These are phyloP conservation scores for Monosporascus sp. DNA, from an alignment of 2,329 filamentous ascomycete species.

Conservation along the genomic window DNA sequence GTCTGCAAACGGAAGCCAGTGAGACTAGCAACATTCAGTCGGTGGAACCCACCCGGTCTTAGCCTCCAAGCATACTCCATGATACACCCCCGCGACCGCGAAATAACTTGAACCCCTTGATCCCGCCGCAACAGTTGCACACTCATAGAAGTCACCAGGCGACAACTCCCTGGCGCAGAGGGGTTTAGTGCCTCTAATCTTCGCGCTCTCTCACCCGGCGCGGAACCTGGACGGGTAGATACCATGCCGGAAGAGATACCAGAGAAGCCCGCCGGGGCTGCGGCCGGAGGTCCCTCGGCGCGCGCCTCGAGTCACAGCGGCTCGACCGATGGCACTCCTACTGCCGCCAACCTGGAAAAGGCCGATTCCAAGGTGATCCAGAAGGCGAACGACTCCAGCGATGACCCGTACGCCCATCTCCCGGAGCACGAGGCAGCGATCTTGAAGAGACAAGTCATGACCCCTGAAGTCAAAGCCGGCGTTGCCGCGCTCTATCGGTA, in stretches of 20 bases:
- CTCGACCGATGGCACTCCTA: constrained; percentile 23
- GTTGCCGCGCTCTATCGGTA: constrained; percentile 64
- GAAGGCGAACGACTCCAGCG: constrained; percentile 35
- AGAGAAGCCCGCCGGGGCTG: constrained; percentile 23
- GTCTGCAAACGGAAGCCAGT: too few species aligned
- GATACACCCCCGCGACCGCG: too few species aligned
- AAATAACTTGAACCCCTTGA: too few species aligned
- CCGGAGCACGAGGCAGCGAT: constrained; percentile 61
- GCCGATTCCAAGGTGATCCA: constrained; percentile 37
- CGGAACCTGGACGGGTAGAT: constrained; percentile 1
- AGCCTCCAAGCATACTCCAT: too few species aligned
- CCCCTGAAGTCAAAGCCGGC: constrained; percentile 58
- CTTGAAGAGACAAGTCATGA: constrained; percentile 62
- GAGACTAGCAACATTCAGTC: too few species aligned
- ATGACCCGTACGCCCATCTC: constrained; percentile 56
- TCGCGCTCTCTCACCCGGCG: background rate
- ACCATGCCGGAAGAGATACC: constrained; percentile 18
- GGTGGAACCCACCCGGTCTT: too few species aligned
- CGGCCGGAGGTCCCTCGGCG: constrained; percentile 18
- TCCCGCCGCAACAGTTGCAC: too few species aligned
- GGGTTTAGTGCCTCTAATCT: too few species aligned
- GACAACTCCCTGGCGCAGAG: too few species aligned
- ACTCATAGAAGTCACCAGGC: too few species aligned
- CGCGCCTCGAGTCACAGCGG: constrained; percentile 30
- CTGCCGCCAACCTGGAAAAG: constrained; percentile 28